Percentiles rank a stretch among this genome's conserved stretches.
Evolutionary conservation across 306 rosid species (phyloP).

Genomic region (Medicago arabica): DNA sequence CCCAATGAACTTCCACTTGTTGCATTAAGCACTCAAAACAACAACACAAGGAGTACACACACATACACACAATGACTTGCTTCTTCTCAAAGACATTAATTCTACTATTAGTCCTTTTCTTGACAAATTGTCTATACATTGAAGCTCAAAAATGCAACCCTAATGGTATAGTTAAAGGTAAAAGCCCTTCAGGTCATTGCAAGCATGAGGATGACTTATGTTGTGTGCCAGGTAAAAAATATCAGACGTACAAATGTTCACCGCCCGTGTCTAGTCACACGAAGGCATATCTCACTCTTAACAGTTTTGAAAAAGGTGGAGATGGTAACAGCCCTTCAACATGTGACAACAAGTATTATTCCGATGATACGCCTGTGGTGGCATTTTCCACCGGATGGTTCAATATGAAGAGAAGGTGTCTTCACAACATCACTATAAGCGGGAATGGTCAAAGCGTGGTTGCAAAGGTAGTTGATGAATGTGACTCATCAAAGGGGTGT

Average conservation of each 20-base stretch:
- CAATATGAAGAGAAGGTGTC: not conserved
- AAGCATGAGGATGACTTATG: not conserved
- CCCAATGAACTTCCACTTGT: too few species aligned
- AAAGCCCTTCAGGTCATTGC: not conserved
- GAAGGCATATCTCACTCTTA: conserved; percentile 3
- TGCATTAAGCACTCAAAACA: not conserved
- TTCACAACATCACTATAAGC: not conserved
- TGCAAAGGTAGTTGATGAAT: conserved; percentile 1
- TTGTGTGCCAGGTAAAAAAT: not conserved
- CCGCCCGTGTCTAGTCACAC: not conserved
- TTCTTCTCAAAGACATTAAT: not conserved
- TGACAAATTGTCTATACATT: not conserved
- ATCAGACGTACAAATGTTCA: not conserved
- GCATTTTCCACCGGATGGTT: conserved; percentile 16
- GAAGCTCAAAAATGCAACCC: not conserved
- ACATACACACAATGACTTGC: not conserved
- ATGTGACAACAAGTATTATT: not conserved
- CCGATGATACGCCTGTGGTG: not conserved
- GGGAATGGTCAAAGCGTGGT: not conserved
- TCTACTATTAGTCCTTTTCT: not conserved
- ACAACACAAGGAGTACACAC: not conserved
- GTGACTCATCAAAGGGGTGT: not conserved
- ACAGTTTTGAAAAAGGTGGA: conserved; percentile 2
- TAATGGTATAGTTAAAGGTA: not conserved
- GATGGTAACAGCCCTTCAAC: not conserved